Evolutionary conservation across 2,329 filamentous ascomycete species (phyloP).

Genomic region (Diaporthe humulicola): DNA sequence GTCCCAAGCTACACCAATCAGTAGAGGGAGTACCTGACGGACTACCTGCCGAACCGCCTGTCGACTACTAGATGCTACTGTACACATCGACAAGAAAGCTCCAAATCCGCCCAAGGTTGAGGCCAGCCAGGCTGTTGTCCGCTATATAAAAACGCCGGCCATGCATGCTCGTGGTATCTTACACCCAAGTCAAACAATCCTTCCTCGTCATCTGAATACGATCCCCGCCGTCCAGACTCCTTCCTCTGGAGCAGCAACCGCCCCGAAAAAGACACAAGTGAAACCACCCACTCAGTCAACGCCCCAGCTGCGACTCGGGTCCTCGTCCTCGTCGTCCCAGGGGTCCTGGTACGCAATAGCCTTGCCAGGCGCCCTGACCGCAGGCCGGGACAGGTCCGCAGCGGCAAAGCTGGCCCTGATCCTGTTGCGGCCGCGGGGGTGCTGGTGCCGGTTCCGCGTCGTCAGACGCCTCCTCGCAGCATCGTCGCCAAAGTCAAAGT

Average conservation of each 20-base stretch:
- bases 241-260: background rate
- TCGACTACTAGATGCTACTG: background rate
- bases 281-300: conserved; percentile 48
- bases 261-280: background rate
- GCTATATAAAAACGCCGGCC: background rate
- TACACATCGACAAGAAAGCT: background rate
- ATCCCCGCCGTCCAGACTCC: too few species aligned
- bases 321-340: conserved; percentile 42
- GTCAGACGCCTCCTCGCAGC: conserved; percentile 24
- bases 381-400: conserved; percentile 40
- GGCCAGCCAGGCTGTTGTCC: background rate
- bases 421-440: background rate
- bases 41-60: background rate
- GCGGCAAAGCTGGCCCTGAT: conserved; percentile 38
- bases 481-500: conserved; percentile 51
- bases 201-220: background rate
- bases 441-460: background rate
- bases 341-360: conserved; percentile 39
- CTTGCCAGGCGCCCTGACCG: conserved; percentile 23
- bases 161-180: conserved; percentile 19
- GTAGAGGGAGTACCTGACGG: background rate
- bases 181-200: background rate
- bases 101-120: background rate
- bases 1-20: background rate
- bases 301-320: conserved; percentile 49